Evolutionary conservation across 495 filamentous ascomycete species (phyloP), one percentile per base, ranked within the genome.

Genomic region (Aspergillus wentii): DNA sequence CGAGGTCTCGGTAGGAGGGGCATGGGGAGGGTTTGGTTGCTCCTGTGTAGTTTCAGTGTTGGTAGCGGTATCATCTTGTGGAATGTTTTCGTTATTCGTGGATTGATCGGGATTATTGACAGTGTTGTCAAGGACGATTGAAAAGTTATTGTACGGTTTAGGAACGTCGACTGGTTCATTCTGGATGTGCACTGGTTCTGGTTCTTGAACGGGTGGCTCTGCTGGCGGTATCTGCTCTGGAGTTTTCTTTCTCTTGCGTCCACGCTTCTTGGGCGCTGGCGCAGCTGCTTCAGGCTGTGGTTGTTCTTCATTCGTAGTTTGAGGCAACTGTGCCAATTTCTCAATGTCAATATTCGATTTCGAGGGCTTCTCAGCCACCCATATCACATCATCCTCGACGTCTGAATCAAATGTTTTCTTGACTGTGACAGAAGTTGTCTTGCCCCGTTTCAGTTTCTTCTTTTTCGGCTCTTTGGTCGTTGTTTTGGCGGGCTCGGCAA

Each of bases 181-280:
- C 4, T n/a, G 26, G 4, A 5, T 29, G 10, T 6, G 10, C 26
- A 29, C 11, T 29, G 26, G 10, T 29, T n/a, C 14, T 13, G 10
- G 26, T 29, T n/a, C n/a, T n/a, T n/a, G n/a, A n/a, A n/a, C n/a
- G n/a, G n/a, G n/a, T 23, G 28, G 8, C 11, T 23, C 20, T 14
- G 29, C 19, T 25, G 43, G 17, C 3, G 27, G 17, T 35, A n/a
- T n/a, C n/a, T 57, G 43, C 15, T 63, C 61, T 4, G 41, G 10
- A 6, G 57, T 46, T 36, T 56, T 57, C 54, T 69, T 72, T 28
- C 60, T 61, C 44, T 71, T 71, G 21, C 69, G 64, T 8, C 69
- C 67, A 37, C 67, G 66, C 48, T 71, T 72, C 35, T 66, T 69
- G 17, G 64, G 58, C 0, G 43, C 47, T 14, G 55, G 43, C 2